Evolutionary conservation across 1,284 basidiomycete species (phyloP), one percentile per base, ranked within the genome.

Genomic region (Fomes fomentarius): DNA sequence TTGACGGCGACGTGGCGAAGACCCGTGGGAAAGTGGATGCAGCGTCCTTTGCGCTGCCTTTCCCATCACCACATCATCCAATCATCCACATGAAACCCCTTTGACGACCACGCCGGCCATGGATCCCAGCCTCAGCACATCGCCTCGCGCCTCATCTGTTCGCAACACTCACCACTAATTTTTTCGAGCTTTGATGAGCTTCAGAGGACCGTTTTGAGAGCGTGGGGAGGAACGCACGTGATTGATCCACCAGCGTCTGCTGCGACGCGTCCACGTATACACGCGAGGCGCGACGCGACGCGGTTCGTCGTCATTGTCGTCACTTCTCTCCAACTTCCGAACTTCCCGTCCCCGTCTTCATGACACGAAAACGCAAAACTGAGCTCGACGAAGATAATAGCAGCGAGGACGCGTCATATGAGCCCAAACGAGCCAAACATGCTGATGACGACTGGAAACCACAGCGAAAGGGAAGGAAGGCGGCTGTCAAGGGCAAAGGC

Each of bases 1-100:
- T 52, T 47, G 51, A 52, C 42, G 63, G 60, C 66, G 67, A 69
- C 69, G 69, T 68, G 68, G 67, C 66, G 63, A 60, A 60, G 47
- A 55, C 61, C 49, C 69, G 69, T 68, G 66, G 63, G 67, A 70
- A 67, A 51, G 31, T 62, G 40, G 34, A 26, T 46, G 46, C 40
- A 43, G 38, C 25, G 37, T 39, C 39, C n/a, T 22, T 50, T 46
- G 40, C 28, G 34, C 39, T 47, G 48, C 53, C 45, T 53, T 60
- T 53, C 52, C 56, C 56, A 61, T 58, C 59, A 56, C 50, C 47
- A 37, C 56, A 61, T 58, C 59, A 58, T 52, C 53, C 47, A 53
- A 61, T 61, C 59, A 58, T 46, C 46, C 47, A 48, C 31, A 41
- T 54, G 44, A 57, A 55, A 57, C 55, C 11, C 12, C 52, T 44